These are phyloP conservation scores for Mrakia frigida DNA, from an alignment of 768 basidiomycete species.

Conservation along the genomic window DNA sequence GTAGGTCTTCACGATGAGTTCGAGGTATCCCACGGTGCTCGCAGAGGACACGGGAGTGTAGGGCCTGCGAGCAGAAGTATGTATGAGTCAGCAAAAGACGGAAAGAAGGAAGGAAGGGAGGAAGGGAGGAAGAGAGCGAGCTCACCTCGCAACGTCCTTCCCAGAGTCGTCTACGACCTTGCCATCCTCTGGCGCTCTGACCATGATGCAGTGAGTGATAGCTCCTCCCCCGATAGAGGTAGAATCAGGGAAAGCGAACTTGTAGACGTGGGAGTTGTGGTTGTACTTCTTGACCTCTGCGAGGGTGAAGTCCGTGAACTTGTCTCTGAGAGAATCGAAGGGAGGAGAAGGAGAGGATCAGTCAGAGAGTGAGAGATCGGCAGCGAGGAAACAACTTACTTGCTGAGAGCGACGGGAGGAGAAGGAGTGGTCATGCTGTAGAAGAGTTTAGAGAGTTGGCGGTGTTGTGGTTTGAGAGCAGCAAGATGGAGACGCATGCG, in stretches of 20 bases:
- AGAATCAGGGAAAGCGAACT: conserved; percentile 35
- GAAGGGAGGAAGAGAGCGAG: background rate
- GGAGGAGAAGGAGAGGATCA: background rate
- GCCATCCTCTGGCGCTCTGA: conserved; percentile 66
- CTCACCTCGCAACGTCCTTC: conserved; percentile 61
- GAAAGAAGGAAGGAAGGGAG: background rate
- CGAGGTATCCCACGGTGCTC: conserved; percentile 66
- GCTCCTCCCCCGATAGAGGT: conserved; percentile 67
- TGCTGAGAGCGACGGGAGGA: conserved; percentile 21
- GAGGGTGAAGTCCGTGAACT: conserved; percentile 27
- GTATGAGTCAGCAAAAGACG: background rate
- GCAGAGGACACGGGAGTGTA: conserved; percentile 87
- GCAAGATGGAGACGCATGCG: too few relatives aligned
- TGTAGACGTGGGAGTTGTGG: conserved; percentile 67
- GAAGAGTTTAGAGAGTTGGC: background rate
- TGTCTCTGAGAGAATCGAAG: background rate
- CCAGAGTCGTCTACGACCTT: conserved; percentile 58
- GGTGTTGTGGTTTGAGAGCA: too few relatives aligned
- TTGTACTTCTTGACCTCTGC: conserved; percentile 67
- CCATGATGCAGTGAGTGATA: conserved; percentile 69
- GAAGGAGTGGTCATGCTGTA: background rate
- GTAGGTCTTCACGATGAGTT: conserved; percentile 74
- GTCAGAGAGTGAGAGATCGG: background rate
- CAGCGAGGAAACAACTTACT: conserved; percentile 4
- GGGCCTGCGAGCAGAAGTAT: conserved; percentile 48